Base-by-base conservation (phyloP, 2,329 filamentous ascomycete species). In the Paracorniculantispora psalliotae region DNA sequence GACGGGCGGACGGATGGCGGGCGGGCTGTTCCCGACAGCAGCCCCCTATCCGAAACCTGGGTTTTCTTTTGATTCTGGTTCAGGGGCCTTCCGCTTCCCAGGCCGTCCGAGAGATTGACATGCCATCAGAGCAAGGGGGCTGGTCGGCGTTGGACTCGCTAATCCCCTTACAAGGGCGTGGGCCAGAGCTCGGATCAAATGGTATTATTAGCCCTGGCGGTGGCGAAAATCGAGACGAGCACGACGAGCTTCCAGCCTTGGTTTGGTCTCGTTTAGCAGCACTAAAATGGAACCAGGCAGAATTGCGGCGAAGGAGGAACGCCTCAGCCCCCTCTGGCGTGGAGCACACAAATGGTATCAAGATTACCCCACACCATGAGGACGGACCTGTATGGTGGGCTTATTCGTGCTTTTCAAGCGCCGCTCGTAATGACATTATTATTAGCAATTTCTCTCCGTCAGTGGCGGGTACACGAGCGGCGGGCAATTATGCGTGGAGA, bases 371-470 rank as follows among this genome's bases (percentile, higher is more conserved):
- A 55, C 52, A 41, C 52, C 41, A 55, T 44, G 43, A 46, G 39
- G 28, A 37, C 28, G 39, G 28, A 37, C 28, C 41, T 47, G 4
- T 25, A 15, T 19, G 41, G n/a, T 19, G 30, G 19, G 43, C 30
- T 25, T 17, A n/a, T 46, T 26, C 26, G 51, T 46, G 19, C 9
- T 13, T 4, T 17, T 41, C 12, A 5, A 33, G 19, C 30, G 33
- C 9, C 35, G 33, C 52, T 46, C 52, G 52, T 35, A 46, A 37
- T 47, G 52, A 21, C 25, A 33, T 30, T 55, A 55, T 55, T 55
- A 53, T 55, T 55, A 47, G 52, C 39, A 55, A 55, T 55, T 46
- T 55, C 52, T 46, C 52, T 35, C 49, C 49, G 49, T 52, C 49
- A 28, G 49, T 52, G 49, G 23, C 26, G 21, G 50, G 30, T 17